Percentiles rank a stretch among this genome's conserved stretches.
These are phyloP conservation scores for Glycyrrhiza uralensis DNA, from an alignment of 306 rosid species.

Conservation along the genomic window DNA sequence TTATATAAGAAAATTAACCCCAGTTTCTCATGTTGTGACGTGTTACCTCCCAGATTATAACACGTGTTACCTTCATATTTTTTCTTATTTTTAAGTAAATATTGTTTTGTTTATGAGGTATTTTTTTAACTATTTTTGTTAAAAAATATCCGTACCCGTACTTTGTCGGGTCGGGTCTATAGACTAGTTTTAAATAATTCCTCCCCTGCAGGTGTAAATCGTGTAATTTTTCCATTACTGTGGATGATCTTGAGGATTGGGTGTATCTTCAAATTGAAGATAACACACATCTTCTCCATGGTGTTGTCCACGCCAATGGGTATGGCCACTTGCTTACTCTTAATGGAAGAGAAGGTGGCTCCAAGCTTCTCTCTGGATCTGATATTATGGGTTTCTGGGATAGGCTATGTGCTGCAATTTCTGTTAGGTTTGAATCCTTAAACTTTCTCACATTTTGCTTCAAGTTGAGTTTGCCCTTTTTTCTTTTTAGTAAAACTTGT, in stretches of 20 bases:
- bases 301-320: constrained; percentile 66
- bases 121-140: too few species aligned
- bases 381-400: constrained; percentile 71
- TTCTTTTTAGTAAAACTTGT: neutral
- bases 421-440: constrained; percentile 42
- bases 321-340: constrained; percentile 67
- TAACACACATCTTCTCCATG: constrained; percentile 62
- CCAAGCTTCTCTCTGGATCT: constrained; percentile 48
- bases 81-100: too few species aligned
- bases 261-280: constrained; percentile 54
- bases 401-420: constrained; percentile 53
- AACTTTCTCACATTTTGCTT: neutral
- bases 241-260: constrained; percentile 56
- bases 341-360: constrained; percentile 68
- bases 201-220: constrained; percentile 45
- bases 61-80: too few species aligned
- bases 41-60: too few species aligned
- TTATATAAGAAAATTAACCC: too few species aligned
- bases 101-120: too few species aligned
- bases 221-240: constrained; percentile 23
- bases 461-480: neutral
- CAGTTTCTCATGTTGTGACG: too few species aligned
- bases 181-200: too few species aligned
- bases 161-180: too few species aligned
- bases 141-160: too few species aligned